Percentiles rank a stretch among this genome's conserved stretches.
phyloP scores from a whole-genome alignment of 2,329 filamentous ascomycete genomes.

The Plectosphaerella cucumerina region DNA sequence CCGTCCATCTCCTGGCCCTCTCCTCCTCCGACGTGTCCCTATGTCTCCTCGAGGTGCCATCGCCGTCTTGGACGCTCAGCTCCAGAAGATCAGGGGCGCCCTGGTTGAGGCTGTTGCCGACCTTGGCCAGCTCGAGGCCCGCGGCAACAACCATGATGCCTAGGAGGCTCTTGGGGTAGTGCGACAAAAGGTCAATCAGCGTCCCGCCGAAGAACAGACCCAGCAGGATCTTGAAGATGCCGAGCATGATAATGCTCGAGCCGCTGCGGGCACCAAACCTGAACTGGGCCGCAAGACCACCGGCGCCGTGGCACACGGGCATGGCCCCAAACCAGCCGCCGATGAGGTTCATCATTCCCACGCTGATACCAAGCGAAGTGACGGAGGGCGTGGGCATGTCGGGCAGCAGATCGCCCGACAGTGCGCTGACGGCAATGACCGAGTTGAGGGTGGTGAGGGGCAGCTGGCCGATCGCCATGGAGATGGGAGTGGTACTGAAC shows the following conservation, averaged over 20 bases:
- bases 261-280: constrained; percentile 89
- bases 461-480: constrained; percentile 76
- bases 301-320: constrained; percentile 92
- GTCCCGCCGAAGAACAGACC: constrained; percentile 72
- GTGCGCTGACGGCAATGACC: constrained; percentile 78
- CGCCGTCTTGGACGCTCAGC: constrained; percentile 35
- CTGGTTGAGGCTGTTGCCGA: constrained; percentile 80
- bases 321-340: constrained; percentile 92
- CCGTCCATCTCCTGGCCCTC: constrained; percentile 71
- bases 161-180: constrained; percentile 73
- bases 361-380: constrained; percentile 75
- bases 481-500: constrained; percentile 28
- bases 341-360: constrained; percentile 77
- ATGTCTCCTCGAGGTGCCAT: constrained; percentile 32
- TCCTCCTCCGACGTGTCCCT: constrained; percentile 61
- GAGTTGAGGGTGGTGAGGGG: constrained; percentile 92
- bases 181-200: constrained; percentile 64
- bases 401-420: constrained; percentile 75
- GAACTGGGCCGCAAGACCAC: constrained; percentile 85
- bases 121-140: constrained; percentile 81
- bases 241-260: constrained; percentile 76
- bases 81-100: constrained; percentile 58
- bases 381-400: constrained; percentile 62
- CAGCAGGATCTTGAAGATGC: constrained; percentile 68
- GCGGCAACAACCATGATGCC: constrained; percentile 89